These are phyloP conservation scores for Psophocarpus tetragonolobus DNA, from an alignment of 306 rosid genomes.

Conservation along the genomic window DNA sequence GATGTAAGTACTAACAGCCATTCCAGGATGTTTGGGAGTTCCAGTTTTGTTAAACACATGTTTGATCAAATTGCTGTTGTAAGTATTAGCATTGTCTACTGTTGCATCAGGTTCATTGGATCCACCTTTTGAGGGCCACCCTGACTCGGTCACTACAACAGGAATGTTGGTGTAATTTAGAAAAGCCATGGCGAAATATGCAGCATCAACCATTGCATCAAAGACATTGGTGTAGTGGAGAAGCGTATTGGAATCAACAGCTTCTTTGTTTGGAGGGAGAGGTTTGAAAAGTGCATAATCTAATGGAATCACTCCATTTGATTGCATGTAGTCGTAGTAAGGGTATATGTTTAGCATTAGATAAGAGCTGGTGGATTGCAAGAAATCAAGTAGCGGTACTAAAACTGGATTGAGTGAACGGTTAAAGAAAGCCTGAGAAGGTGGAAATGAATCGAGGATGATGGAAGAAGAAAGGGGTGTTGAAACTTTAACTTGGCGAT, in stretches of 20 bases:
- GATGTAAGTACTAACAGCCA: conserved; percentile 70
- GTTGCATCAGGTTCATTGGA: conserved; percentile 80
- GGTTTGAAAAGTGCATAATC: conserved; percentile 81
- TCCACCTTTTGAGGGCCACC: conserved; percentile 82
- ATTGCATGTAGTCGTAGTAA: conserved; percentile 80
- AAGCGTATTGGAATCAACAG: conserved; percentile 81
- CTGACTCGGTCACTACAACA: conserved; percentile 76
- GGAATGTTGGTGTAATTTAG: conserved; percentile 74
- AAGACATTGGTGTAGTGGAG: conserved; percentile 84
- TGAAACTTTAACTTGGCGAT: conserved; percentile 74
- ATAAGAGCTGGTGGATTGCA: conserved; percentile 71
- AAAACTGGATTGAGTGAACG: conserved; percentile 60
- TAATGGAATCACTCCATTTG: conserved; percentile 78
- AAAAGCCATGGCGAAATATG: conserved; percentile 74
- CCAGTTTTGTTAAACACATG: conserved; percentile 77
- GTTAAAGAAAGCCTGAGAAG: conserved; percentile 88
- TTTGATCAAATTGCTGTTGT: conserved; percentile 82
- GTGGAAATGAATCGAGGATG: conserved; percentile 87
- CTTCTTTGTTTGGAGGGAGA: conserved; percentile 75
- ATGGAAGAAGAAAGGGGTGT: conserved; percentile 74
- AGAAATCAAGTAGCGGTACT: conserved; percentile 73
- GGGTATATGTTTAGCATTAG: conserved; percentile 83
- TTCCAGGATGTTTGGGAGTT: conserved; percentile 78
- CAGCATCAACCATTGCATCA: conserved; percentile 83
- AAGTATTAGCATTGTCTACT: conserved; percentile 73